Percentiles rank a stretch among this genome's conserved stretches.
phyloP scores from a whole-genome alignment of 2,329 filamentous ascomycete genomes.

The Sporothrix pallida region DNA sequence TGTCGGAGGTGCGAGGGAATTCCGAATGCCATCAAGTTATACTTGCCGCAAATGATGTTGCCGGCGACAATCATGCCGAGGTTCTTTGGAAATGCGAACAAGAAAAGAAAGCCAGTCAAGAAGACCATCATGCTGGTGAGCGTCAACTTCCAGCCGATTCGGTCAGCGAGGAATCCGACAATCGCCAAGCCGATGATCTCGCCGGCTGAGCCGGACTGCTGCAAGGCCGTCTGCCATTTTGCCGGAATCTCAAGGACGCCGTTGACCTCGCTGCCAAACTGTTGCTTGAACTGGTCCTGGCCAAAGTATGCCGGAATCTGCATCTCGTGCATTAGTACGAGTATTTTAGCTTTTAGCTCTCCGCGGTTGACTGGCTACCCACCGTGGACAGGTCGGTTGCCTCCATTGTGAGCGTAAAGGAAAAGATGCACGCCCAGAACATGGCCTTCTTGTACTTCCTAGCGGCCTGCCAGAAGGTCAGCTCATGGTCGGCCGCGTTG shows the following conservation, averaged over 20 bases:
- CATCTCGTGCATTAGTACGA: background rate
- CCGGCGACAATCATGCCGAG: conserved; percentile 55
- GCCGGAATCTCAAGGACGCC: conserved; percentile 1
- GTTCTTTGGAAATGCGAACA: conserved; percentile 59
- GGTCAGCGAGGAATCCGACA: conserved; percentile 58
- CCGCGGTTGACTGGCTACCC: background rate
- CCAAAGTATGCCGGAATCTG: background rate
- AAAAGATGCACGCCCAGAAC: conserved; percentile 1
- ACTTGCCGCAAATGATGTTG: conserved; percentile 49
- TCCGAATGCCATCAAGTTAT: too few relatives aligned
- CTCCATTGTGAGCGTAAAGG: background rate
- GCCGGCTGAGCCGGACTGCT: conserved; percentile 46
- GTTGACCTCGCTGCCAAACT: background rate
- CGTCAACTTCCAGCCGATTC: conserved; percentile 57
- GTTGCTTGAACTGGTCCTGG: background rate
- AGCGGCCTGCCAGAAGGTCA: background rate
- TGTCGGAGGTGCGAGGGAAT: too few relatives aligned
- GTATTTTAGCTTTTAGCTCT: background rate
- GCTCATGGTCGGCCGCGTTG: background rate
- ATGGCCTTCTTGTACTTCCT: background rate
- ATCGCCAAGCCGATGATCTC: conserved; percentile 62
- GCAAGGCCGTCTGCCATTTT: background rate
- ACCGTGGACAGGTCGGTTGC: background rate
- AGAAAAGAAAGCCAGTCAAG: conserved; percentile 59
- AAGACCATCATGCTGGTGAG: conserved; percentile 54